Base-by-base conservation (phyloP, 2,329 filamentous ascomycete species). In the Teratosphaeria pseudoeucalypti region DNA sequence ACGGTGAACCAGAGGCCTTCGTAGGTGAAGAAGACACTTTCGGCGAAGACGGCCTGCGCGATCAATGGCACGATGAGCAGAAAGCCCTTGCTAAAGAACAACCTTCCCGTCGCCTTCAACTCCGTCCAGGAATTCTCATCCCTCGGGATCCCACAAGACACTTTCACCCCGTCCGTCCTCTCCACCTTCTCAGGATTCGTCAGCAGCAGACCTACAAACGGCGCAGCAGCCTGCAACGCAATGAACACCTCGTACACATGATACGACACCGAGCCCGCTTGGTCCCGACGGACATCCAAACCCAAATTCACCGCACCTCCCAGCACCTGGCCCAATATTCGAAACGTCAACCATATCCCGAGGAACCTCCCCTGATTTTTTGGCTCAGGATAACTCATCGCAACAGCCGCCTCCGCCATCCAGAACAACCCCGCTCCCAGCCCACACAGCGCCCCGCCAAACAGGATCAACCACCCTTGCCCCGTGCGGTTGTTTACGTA, bases 381-480 rank as follows among this genome's bases (percentile, higher is more conserved):
- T 0, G 86, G 85, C 65, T 90, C 87, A 0, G 87, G 86, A 63
- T 90, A 90, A 0, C 83, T 79, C 23, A 90, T 81, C 0, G 86
- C 86, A 59, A 90, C 88, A 0, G 87, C 86, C 0, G 85, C 85
- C 72, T 90, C 87, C 0, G 86, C 83, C 78, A 85, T 85, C 87
- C 87, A 90, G 72, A 90, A 90, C 0, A 90, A 77, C 0, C 87
- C 87, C 0, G 87, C 87, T 0, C 83, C 85, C 34, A 89, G 78
- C 19, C 87, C 87, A 63, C 87, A 90, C 0, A 87, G 75, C 0
- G 85, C 85, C 0, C 85, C 85, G 0, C 86, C 87, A 9, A 90
- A 72, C 0, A 89, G 77, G 0, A 85, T 80, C 10, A 89, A 79
- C 87, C 87, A 90, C 63, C 85, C 81, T 0, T 75, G 83, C 1